Evolutionary conservation across 306 rosid species (phyloP), one percentile per base, ranked within the genome.

Genomic region (Dryas octopetala): DNA sequence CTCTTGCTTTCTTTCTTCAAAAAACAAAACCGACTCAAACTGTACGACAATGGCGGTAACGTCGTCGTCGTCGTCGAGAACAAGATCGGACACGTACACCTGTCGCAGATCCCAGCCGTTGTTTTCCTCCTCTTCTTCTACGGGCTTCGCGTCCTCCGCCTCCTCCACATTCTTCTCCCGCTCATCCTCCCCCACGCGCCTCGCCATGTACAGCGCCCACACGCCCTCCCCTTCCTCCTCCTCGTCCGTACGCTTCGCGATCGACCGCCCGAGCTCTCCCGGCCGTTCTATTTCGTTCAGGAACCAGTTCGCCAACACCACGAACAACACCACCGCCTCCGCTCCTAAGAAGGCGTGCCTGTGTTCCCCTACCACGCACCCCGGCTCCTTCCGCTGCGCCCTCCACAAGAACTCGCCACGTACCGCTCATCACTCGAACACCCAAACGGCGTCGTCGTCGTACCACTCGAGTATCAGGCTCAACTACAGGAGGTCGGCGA

Each of bases 351-450:
- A 75, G 58, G 70, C 73, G 43, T 91, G 94, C 54, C 41, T 75
- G 81, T 91, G 97, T 62, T 86, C 97, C 0, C 97, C 94, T 2
- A 85, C 94, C 66, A 75, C 85, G 66, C 97, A 91, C 67, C 88
- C 94, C 3, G 94, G 97, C 0, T 89, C 94, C 43, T 91, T 91
- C 66, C 87, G 94, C 1, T 91, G 97, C 76, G 77, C 89, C 38
- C 84, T 83, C 55, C 97, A 91, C 68, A 91, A 83, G 66, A 76
- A 59, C 16, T 6, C 64, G 13, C 41, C 59, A 0, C 81, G 84
- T 49, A 26, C 45, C 5, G 26, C 45, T 5, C 55, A 68, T 23
- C 9, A 41, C 0, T 40, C 19, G 13, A 17, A 40, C 6, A 5
- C 4, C 32, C 5, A 41, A 43, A 44, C 70, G 38, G 38, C 38